phyloP scores from a whole-genome alignment of 805 yeast species.

The Starmerella tilneyi region DNA sequence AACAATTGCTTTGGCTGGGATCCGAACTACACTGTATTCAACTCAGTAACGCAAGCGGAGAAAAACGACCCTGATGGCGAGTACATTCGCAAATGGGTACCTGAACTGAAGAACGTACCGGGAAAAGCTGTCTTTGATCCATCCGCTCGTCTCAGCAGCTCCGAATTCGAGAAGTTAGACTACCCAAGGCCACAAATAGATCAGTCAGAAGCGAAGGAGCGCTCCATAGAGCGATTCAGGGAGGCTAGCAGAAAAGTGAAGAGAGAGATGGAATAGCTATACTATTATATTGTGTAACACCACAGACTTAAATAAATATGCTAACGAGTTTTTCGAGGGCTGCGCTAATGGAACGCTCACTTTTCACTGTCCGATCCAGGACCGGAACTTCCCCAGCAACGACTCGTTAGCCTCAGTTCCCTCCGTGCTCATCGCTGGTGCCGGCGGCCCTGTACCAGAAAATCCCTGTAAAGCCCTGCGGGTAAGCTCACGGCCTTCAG shows the following conservation, averaged over 20 bases:
- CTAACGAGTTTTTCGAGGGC: neutral
- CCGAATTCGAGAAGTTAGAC: constrained; percentile 18
- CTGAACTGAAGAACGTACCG: constrained; percentile 34
- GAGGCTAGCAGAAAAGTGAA: constrained; percentile 11
- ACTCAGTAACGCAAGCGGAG: constrained; percentile 42
- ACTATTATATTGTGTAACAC: too few species aligned
- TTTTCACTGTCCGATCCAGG: neutral
- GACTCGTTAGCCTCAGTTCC: neutral
- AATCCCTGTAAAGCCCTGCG: constrained; percentile 27
- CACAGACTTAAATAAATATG: constrained; percentile 1
- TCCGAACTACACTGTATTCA: constrained; percentile 48
- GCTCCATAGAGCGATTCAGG: constrained; percentile 17
- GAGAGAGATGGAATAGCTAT: neutral
- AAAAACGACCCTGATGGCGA: constrained; percentile 41
- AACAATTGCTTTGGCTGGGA: constrained; percentile 55
- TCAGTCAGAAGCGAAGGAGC: constrained; percentile 10
- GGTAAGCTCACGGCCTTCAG: constrained; percentile 32
- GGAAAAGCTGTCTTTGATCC: constrained; percentile 35
- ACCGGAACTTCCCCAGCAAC: constrained; percentile 3
- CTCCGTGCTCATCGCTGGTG: neutral
- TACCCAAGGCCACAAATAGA: constrained; percentile 21
- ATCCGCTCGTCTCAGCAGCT: constrained; percentile 19
- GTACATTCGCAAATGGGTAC: constrained; percentile 43
- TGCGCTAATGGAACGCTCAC: neutral
- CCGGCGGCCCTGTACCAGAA: neutral